Evolutionary conservation across 805 yeast species (phyloP), one percentile per base, ranked within the genome.

Genomic region (Blastobotrys americana): DNA sequence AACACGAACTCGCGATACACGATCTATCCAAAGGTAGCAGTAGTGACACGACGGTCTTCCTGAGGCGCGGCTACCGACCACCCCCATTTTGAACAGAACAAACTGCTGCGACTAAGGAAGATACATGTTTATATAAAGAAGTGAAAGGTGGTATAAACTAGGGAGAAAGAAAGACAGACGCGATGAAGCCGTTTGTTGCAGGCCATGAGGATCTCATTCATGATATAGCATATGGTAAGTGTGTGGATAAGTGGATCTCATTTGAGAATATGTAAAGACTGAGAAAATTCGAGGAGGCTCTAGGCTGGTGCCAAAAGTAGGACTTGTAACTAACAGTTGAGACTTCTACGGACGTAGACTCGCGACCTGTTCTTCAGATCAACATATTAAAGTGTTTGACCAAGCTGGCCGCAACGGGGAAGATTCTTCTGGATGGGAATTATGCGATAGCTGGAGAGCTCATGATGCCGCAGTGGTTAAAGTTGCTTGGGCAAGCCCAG

Each of bases 321-420:
- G n/a, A n/a, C n/a, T n/a, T 10, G 16, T 18, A 21, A 16, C 39
- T 40, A 39, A 34, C 42, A 13, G 21, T 18, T 3, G 21, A 59
- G 72, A 93, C 64, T 90, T 83, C 65, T 90, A 90, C 59, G 97
- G 98, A 1, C 78, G 80, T 44, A 85, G 88, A 49, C 70, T 93
- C 45, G 98, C 97, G 2, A 90, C 97, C 0, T 89, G 95, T 48
- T 86, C 96, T 3, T 85, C 95, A 0, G 98, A 93, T 65, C 96
- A 89, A 57, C 95, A 86, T 57, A 76, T 93, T 50, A 86, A 87
- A 57, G 89, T 93, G 25, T 93, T 88, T 61, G 90, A 85, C 59
- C 68, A 83, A 27, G 21, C 54, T 41, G 44, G 41, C 20, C 8
- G 31, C 8, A 13, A 8, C 8, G 31, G 31, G 13, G 13, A 25